Evolutionary conservation across 371 early-diverging fungal species (phyloP).

Genomic region (Syncephalastrum contaminatum): DNA sequence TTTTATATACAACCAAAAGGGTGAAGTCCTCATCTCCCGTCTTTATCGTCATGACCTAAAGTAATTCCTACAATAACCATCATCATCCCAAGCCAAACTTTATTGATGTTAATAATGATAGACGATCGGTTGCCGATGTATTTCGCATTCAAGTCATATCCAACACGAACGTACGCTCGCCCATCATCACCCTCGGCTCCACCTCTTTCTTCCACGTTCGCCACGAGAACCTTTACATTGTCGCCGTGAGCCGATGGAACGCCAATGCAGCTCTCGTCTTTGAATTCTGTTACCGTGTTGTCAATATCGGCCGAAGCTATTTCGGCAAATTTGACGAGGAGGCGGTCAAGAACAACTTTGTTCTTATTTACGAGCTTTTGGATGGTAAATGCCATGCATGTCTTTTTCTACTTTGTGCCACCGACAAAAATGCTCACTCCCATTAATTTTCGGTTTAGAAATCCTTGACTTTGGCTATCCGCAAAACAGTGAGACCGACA

Average conservation of each 20-base stretch:
- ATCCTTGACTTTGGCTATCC: slow-evolving; percentile 92
- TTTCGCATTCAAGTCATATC: slow-evolving; percentile 97
- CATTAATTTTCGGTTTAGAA: slow-evolving; percentile 48
- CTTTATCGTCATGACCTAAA: slow-evolving; percentile 92
- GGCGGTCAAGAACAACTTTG: slow-evolving; percentile 88
- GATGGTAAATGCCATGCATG: slow-evolving; percentile 64
- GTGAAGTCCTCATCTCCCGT: slow-evolving; percentile 97
- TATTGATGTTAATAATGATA: slow-evolving; percentile 22
- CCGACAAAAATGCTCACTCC: background rate
- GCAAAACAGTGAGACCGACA: slow-evolving; percentile 87
- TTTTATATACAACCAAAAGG: slow-evolving; percentile 95
- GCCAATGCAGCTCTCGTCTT: slow-evolving; percentile 84
- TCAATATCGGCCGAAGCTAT: slow-evolving; percentile 75
- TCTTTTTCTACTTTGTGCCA: background rate
- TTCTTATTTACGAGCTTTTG: slow-evolving; percentile 86
- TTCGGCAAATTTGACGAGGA: slow-evolving; percentile 91
- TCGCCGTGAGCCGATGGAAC: slow-evolving; percentile 83
- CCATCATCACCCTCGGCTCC: slow-evolving; percentile 87
- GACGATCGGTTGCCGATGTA: slow-evolving; percentile 92
- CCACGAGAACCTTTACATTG: slow-evolving; percentile 88
- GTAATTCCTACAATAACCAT: slow-evolving; percentile 44
- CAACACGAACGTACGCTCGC: slow-evolving; percentile 86
- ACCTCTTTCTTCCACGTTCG: slow-evolving; percentile 88
- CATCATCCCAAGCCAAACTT: background rate
- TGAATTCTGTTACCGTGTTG: slow-evolving; percentile 81